Conservation (phyloP, 192 early-diverging fungal species). For the Tieghemiomyces parasiticus region DNA sequence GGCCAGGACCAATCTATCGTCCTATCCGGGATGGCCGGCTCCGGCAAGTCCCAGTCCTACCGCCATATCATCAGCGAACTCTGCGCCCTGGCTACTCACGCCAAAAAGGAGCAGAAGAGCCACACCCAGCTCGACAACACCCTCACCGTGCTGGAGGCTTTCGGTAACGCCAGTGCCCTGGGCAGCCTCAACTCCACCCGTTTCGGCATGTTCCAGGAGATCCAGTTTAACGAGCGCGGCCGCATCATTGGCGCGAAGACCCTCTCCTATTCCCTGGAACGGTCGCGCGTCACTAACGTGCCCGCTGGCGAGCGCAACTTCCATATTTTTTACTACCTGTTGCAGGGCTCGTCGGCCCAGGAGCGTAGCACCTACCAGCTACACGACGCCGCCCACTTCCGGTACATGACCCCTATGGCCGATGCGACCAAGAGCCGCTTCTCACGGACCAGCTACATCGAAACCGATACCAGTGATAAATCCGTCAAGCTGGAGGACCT, state of each 20-base stretch:
- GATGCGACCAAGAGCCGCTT: slow-evolving; percentile 7
- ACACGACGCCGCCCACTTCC: slow-evolving; percentile 29
- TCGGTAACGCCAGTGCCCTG: slow-evolving; percentile 51
- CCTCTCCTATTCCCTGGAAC: slow-evolving; percentile 52
- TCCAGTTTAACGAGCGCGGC: slow-evolving; percentile 79
- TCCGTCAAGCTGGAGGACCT: slow-evolving; percentile 44
- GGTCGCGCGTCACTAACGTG: slow-evolving; percentile 37
- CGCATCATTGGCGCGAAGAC: slow-evolving; percentile 69
- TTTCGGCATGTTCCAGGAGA: slow-evolving; percentile 68
- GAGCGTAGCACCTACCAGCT: slow-evolving; percentile 53
- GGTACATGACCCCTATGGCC: slow-evolving; percentile 9
- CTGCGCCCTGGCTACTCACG: slow-evolving; percentile 51
- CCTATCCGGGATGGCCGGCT: slow-evolving; percentile 69
- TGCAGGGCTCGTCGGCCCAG: slow-evolving; percentile 57
- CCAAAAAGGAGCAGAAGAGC: slow-evolving; percentile 58
- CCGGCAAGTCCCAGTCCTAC: slow-evolving; percentile 70
- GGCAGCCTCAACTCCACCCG: slow-evolving; percentile 53
- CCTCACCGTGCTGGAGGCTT: slow-evolving; percentile 60
- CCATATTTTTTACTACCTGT: slow-evolving; percentile 70
- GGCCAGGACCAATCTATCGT: slow-evolving; percentile 51
- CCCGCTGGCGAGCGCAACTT: slow-evolving; percentile 44
- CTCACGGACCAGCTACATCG: slow-evolving; percentile 8
- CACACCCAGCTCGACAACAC: slow-evolving; percentile 53
- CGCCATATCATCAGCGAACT: slow-evolving; percentile 57
- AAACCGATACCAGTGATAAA: slow-evolving; percentile 4